These are phyloP conservation scores for Aureobasidium pullulans DNA, from an alignment of 2,329 filamentous ascomycete genomes.

Conservation along the genomic window DNA sequence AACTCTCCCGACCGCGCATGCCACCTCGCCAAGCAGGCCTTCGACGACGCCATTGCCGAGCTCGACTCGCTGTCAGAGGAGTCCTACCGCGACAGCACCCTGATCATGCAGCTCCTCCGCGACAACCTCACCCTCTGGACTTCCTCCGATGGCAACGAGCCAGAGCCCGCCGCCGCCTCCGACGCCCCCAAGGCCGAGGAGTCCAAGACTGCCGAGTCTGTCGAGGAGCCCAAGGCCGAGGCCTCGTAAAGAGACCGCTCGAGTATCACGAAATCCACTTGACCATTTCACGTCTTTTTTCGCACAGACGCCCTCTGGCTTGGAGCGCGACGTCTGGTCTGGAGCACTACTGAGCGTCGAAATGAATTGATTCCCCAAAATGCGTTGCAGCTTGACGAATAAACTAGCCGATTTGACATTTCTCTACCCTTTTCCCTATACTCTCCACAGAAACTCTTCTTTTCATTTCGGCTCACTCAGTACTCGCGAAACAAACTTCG, in stretches of 20 bases:
- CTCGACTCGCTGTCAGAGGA: constrained; percentile 96
- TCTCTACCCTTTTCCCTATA: background rate
- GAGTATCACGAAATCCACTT: constrained; percentile 12
- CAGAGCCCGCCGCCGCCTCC: constrained; percentile 57
- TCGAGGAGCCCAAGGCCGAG: constrained; percentile 19
- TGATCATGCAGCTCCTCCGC: constrained; percentile 98
- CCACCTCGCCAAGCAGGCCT: constrained; percentile 98
- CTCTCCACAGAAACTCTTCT: background rate
- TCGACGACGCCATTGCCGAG: constrained; percentile 97
- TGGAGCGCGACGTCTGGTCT: constrained; percentile 12
- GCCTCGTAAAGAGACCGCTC: constrained; percentile 9
- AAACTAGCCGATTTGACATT: constrained; percentile 15
- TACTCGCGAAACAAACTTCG: background rate
- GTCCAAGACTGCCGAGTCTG: constrained; percentile 33
- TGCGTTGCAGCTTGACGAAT: constrained; percentile 17
- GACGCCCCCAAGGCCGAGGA: constrained; percentile 55
- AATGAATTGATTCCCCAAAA: constrained; percentile 17
- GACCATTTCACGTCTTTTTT: constrained; percentile 14
- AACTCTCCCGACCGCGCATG: constrained; percentile 97
- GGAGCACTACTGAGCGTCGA: constrained; percentile 15
- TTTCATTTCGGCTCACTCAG: constrained; percentile 1
- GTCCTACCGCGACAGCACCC: constrained; percentile 96
- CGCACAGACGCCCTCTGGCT: constrained; percentile 14
- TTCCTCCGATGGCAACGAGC: constrained; percentile 80
- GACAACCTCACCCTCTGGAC: constrained; percentile 99